Conservation (phyloP, 2,329 filamentous ascomycete species). For the Arachnomyces sp. region DNA sequence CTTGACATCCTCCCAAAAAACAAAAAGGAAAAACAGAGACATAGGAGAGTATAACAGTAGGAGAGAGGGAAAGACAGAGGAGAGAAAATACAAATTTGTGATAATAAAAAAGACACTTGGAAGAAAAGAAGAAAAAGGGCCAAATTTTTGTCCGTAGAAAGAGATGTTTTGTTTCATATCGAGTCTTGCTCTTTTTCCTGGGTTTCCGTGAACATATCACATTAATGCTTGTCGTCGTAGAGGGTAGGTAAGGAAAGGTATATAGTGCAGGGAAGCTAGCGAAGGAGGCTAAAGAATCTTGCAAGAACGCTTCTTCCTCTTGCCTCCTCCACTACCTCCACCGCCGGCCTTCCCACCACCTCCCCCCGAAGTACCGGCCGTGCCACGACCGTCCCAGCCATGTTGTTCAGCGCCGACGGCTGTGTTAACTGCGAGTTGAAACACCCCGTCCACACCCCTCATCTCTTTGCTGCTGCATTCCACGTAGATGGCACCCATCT, state of each 20-base stretch:
- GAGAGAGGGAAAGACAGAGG: not conserved
- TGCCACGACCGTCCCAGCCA: slow-evolving; percentile 28
- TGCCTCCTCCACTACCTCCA: slow-evolving; percentile 35
- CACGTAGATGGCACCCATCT: slow-evolving; percentile 94
- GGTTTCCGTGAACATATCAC: not conserved
- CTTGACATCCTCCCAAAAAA: slow-evolving; percentile 2
- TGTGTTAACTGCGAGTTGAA: slow-evolving; percentile 81
- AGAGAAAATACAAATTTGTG: slow-evolving; percentile 4
- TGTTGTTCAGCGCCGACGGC: slow-evolving; percentile 76
- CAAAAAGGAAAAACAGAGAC: slow-evolving; percentile 9
- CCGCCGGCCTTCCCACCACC: slow-evolving; percentile 23
- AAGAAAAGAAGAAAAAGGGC: slow-evolving; percentile 3
- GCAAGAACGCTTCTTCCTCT: slow-evolving; percentile 80
- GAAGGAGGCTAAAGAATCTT: slow-evolving; percentile 56
- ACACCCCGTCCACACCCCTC: slow-evolving; percentile 92
- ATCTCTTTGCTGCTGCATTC: slow-evolving; percentile 99
- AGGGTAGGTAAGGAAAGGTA: slow-evolving; percentile 1
- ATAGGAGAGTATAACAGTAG: slow-evolving; percentile 8
- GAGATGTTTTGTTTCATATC: slow-evolving; percentile 7
- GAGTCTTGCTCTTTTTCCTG: not conserved
- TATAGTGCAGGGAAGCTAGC: not conserved
- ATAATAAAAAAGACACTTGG: slow-evolving; percentile 2
- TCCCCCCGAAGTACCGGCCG: slow-evolving; percentile 35
- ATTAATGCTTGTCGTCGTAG: not conserved
- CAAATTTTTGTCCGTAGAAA: slow-evolving; percentile 1